These are phyloP conservation scores for Fragaria ananassa DNA, from an alignment of 306 rosid species.

Conservation along the genomic window DNA sequence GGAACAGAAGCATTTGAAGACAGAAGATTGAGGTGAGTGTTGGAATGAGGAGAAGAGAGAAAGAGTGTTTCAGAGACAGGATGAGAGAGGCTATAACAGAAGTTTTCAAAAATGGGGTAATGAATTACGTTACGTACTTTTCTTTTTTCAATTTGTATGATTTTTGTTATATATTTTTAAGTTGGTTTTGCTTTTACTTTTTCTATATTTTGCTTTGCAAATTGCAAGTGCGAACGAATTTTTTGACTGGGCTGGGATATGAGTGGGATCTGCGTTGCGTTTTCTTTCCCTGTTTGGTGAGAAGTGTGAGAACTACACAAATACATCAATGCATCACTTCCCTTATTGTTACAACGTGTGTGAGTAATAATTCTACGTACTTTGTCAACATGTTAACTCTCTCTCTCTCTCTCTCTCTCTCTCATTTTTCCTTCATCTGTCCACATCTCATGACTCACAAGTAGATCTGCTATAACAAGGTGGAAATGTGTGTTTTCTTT, in stretches of 20 bases:
- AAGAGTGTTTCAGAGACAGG: not conserved
- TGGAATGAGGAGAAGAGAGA: not conserved
- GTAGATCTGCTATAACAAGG: not conserved
- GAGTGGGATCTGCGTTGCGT: not conserved
- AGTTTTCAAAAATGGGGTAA: slow-evolving; percentile 29
- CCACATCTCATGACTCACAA: not conserved
- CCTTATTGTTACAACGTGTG: not conserved
- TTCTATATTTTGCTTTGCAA: slow-evolving; percentile 7
- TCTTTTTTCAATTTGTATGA: not conserved
- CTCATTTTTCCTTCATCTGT: not conserved
- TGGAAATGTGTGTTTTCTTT: not conserved
- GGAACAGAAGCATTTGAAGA: not conserved
- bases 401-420: too few species aligned
- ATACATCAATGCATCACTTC: not conserved
- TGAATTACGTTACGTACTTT: slow-evolving; percentile 33
- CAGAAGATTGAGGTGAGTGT: slow-evolving; percentile 8
- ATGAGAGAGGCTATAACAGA: not conserved
- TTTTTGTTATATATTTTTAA: not conserved
- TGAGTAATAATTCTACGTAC: too few species aligned
- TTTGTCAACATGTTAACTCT: too few species aligned
- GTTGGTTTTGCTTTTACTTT: not conserved
- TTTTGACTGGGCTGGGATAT: not conserved
- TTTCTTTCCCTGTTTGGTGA: not conserved
- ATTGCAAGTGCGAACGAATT: not conserved
- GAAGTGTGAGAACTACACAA: slow-evolving; percentile 10